phyloP scores from a whole-genome alignment of 139 green algal species.

The Auxenochlorella pyrenoidosa region DNA sequence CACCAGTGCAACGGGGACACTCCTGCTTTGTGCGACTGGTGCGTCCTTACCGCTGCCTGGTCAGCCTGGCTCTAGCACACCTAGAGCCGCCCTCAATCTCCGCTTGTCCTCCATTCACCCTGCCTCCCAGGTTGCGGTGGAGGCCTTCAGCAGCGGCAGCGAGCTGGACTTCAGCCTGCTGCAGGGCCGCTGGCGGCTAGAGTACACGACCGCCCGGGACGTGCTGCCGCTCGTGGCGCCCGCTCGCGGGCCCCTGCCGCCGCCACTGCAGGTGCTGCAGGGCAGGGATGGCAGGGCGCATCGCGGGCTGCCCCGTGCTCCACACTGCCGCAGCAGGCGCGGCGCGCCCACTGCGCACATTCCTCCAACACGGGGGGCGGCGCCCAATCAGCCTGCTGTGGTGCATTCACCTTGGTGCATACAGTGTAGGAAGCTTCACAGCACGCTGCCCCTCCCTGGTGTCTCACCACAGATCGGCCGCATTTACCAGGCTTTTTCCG shows the following conservation, averaged over 20 bases:
- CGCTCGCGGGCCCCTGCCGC: neutral
- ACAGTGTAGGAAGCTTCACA: too few relatives aligned
- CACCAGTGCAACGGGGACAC: neutral
- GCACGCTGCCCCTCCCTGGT: too few relatives aligned
- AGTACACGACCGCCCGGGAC: slow-evolving; percentile 64
- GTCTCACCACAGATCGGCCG: slow-evolving; percentile 31
- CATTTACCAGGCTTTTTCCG: slow-evolving; percentile 54
- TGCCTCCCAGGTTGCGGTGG: slow-evolving; percentile 42
- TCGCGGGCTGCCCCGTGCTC: too few relatives aligned
- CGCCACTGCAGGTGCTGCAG: neutral
- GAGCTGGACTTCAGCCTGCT: slow-evolving; percentile 52
- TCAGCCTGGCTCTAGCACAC: neutral
- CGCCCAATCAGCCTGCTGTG: too few relatives aligned
- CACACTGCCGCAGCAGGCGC: too few relatives aligned
- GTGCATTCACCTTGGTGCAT: too few relatives aligned
- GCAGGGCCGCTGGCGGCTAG: slow-evolving; percentile 52
- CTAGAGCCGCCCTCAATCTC: neutral
- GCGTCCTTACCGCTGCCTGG: neutral
- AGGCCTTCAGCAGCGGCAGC: slow-evolving; percentile 11
- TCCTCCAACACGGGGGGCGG: too few relatives aligned
- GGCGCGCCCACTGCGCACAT: too few relatives aligned
- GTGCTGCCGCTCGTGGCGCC: slow-evolving; percentile 48
- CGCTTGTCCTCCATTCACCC: neutral
- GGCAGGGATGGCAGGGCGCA: neutral
- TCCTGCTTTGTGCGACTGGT: neutral